Conservation (phyloP, 2,329 filamentous ascomycete genomes). For the Diaporthe destruens region DNA sequence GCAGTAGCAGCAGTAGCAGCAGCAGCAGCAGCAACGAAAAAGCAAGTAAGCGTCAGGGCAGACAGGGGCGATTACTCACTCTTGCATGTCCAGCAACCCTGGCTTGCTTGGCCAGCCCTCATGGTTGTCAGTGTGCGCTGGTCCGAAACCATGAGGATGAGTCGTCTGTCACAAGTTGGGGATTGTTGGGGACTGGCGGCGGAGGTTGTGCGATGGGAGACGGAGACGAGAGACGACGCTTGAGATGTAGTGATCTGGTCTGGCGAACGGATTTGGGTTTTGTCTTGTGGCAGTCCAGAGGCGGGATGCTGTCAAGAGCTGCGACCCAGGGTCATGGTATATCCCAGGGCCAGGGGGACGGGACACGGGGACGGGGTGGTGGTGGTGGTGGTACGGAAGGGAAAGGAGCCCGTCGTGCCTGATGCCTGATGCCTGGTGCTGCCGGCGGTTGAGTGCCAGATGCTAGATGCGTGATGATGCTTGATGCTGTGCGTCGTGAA, state of each 20-base stretch:
- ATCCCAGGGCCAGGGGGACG: slow-evolving; percentile 4
- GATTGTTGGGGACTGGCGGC: not conserved
- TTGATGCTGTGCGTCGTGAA: slow-evolving; percentile 10
- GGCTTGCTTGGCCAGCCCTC: slow-evolving; percentile 41
- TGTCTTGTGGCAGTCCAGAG: slow-evolving; percentile 18
- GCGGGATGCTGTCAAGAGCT: slow-evolving; percentile 8
- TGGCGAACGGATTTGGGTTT: slow-evolving; percentile 20
- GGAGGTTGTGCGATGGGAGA: slow-evolving; percentile 20
- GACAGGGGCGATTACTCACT: slow-evolving; percentile 49
- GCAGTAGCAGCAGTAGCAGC: not conserved
- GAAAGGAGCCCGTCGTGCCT: not conserved
- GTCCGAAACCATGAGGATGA: not conserved
- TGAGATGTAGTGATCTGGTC: slow-evolving; percentile 29
- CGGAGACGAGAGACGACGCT: slow-evolving; percentile 24
- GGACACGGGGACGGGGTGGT: not conserved
- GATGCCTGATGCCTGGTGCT: slow-evolving; percentile 2
- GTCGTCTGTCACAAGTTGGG: not conserved
- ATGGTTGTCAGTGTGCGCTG: slow-evolving; percentile 23
- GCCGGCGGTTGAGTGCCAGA: not conserved
- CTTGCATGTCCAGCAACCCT: slow-evolving; percentile 60
- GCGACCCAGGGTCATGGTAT: slow-evolving; percentile 28
- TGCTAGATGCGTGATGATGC: slow-evolving; percentile 7
- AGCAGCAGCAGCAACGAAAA: not conserved
- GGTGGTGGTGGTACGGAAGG: not conserved
- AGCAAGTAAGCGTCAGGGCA: not conserved